Evolutionary conservation across 768 basidiomycete species (phyloP).

Genomic region (Rhizopogon sp.): DNA sequence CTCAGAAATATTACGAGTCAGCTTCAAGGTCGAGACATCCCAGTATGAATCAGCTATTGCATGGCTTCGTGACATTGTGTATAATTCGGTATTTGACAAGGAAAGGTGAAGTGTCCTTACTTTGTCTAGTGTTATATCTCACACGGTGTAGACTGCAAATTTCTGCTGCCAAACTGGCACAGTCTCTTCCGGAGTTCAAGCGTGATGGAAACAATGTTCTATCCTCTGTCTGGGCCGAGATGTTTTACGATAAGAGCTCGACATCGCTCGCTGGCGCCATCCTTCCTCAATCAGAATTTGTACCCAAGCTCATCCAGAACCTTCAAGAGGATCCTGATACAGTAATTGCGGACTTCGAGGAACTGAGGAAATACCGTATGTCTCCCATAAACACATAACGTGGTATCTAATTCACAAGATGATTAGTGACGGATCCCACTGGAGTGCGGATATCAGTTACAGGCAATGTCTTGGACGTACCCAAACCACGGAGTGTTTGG

Average conservation of each 20-base stretch:
- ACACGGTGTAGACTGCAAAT: conserved; percentile 61
- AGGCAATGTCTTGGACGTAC: conserved; percentile 74
- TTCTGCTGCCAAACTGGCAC: conserved; percentile 81
- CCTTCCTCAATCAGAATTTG: conserved; percentile 71
- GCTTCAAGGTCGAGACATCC: conserved; percentile 78
- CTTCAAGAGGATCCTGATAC: conserved; percentile 69
- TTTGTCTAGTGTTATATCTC: conserved; percentile 1
- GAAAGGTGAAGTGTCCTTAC: conserved; percentile 50
- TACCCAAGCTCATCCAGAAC: conserved; percentile 66
- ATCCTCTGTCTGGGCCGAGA: conserved; percentile 59
- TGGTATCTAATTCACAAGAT: neutral
- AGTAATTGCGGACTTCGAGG: conserved; percentile 71
- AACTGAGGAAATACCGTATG: conserved; percentile 65
- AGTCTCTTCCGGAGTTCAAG: conserved; percentile 87
- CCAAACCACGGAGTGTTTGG: conserved; percentile 72
- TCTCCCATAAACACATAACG: conserved; percentile 3
- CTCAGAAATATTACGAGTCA: conserved; percentile 67
- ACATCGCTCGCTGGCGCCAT: conserved; percentile 65
- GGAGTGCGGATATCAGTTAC: conserved; percentile 85
- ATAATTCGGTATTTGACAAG: conserved; percentile 68
- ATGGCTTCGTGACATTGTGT: conserved; percentile 84
- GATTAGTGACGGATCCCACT: conserved; percentile 73
- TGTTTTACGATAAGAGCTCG: conserved; percentile 65
- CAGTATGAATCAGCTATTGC: conserved; percentile 77
- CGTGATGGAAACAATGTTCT: conserved; percentile 82